Evolutionary conservation across 768 basidiomycete genomes (phyloP).

Genomic region (Leccinellum luteum): DNA sequence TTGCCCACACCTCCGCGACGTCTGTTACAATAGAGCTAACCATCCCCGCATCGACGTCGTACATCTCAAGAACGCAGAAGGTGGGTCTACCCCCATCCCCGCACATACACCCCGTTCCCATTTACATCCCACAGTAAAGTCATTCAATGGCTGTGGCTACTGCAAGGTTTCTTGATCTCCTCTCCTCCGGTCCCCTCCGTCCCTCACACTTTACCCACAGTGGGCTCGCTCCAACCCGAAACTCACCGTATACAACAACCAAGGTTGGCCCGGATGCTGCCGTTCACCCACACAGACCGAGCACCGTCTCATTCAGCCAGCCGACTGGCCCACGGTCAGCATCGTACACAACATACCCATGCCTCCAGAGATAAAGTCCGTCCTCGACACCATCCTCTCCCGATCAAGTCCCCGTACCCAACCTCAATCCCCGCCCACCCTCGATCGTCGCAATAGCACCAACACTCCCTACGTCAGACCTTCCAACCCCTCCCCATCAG

Average conservation of each 20-base stretch:
- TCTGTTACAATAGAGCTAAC: slow-evolving; percentile 68
- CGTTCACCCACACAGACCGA: slow-evolving; percentile 65
- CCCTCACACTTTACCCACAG: slow-evolving; percentile 40
- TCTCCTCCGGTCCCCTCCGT: slow-evolving; percentile 19
- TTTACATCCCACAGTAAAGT: slow-evolving; percentile 51
- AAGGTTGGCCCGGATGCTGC: slow-evolving; percentile 89
- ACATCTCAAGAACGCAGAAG: slow-evolving; percentile 86
- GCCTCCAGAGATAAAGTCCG: slow-evolving; percentile 66
- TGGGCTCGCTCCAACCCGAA: slow-evolving; percentile 69
- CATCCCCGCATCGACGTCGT: slow-evolving; percentile 80
- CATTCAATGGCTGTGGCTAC: slow-evolving; percentile 84
- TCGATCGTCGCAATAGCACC: slow-evolving; percentile 49
- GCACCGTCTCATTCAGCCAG: slow-evolving; percentile 59
- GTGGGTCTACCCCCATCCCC: slow-evolving; percentile 38
- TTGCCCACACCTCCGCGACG: slow-evolving; percentile 73
- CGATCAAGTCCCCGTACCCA: slow-evolving; percentile 37
- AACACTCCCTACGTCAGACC: slow-evolving; percentile 26
- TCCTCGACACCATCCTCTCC: slow-evolving; percentile 54
- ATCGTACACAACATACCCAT: slow-evolving; percentile 72
- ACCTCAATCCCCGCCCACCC: slow-evolving; percentile 32
- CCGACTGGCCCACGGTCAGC: slow-evolving; percentile 81
- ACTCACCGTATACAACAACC: slow-evolving; percentile 58
- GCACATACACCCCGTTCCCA: slow-evolving; percentile 11
- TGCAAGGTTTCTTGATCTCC: slow-evolving; percentile 64
- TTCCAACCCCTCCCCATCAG: slow-evolving; percentile 25